Evolutionary conservation across 73 alveolate genomes (phyloP), one percentile per base, ranked within the genome.

Genomic region (Paraurostyla sp.): DNA sequence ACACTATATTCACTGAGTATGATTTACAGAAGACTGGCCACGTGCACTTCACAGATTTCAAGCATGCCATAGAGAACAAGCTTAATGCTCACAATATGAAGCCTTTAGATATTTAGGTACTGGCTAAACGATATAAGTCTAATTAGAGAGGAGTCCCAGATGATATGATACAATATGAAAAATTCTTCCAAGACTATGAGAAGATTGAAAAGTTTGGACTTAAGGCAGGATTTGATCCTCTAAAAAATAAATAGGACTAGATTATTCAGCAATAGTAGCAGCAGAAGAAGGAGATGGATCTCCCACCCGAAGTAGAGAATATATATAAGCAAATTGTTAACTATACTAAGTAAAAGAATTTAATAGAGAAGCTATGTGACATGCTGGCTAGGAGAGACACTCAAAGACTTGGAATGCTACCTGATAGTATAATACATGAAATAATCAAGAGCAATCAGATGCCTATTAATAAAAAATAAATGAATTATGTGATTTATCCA

Each of bases 111-210:
- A 0, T 78, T 2, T 43, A 78, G 32, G 33, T 78, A 23, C 59
- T 78, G 15, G n/a, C 80, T 30, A 51, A 51, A 42, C 49, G 46
- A 52, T 78, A 51, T 54, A 3, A 25, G 59, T 71, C 82, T 7
- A 52, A n/a, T 18, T 11, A 62, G 11, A 42, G 60, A 50, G 7
- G 51, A 0, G 46, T 16, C 35, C 0, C 20, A 54, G 42, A 50
- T 9, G 89, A 54, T 3, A 54, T 78, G 76, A 27, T 54, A 27
- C 65, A 78, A 16, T 78, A 78, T 35, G 30, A 18, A 6, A 78
- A 52, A 52, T 78, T 78, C 89, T 40, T 78, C 71, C 43, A 25
- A 29, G 76, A 78, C 46, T 78, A 33, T 35, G 89, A 78, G 33
- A 54, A 32, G 29, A 25, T 78, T 16, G 89, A 78, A 43, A 52